These are phyloP conservation scores for Pythium rhizo-oryzae DNA, from an alignment of 352 stramenopile species.

Conservation along the genomic window DNA sequence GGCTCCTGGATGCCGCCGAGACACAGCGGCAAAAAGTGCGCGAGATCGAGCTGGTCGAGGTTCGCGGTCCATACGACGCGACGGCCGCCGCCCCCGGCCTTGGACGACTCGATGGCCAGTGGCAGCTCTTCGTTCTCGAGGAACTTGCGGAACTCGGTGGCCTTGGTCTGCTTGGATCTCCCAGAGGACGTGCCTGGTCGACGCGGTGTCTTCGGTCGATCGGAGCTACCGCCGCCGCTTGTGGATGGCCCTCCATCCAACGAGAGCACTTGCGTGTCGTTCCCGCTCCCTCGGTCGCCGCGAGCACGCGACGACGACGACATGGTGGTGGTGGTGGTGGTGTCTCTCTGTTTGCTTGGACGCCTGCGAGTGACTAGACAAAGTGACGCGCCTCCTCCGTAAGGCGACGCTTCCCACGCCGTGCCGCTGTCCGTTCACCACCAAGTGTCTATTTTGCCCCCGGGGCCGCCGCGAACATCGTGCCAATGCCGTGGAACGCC, in stretches of 20 bases:
- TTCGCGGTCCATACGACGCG: constrained; percentile 61
- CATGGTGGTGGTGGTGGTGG: background rate
- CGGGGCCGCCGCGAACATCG: constrained; percentile 35
- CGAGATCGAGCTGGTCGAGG: constrained; percentile 63
- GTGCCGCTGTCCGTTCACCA: background rate
- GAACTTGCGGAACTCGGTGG: constrained; percentile 76
- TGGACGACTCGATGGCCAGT: constrained; percentile 49
- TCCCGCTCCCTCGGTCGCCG: background rate
- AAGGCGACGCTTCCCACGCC: background rate
- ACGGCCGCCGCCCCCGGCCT: constrained; percentile 28
- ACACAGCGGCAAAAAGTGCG: constrained; percentile 74
- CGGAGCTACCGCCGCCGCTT: background rate
- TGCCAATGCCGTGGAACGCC: constrained; percentile 63
- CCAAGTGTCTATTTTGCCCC: background rate
- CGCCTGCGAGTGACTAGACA: too few relatives aligned
- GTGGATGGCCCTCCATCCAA: constrained; percentile 35
- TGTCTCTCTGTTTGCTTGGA: too few relatives aligned
- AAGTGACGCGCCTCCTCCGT: background rate
- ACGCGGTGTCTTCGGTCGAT: constrained; percentile 25
- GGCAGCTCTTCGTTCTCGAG: constrained; percentile 71
- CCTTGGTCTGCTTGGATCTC: constrained; percentile 48
- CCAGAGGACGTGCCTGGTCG: constrained; percentile 55
- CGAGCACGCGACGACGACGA: background rate
- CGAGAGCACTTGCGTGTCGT: constrained; percentile 54
- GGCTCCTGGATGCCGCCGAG: constrained; percentile 66